phyloP scores from a whole-genome alignment of 164 flowering plant species.

The Litsea cubeba region DNA sequence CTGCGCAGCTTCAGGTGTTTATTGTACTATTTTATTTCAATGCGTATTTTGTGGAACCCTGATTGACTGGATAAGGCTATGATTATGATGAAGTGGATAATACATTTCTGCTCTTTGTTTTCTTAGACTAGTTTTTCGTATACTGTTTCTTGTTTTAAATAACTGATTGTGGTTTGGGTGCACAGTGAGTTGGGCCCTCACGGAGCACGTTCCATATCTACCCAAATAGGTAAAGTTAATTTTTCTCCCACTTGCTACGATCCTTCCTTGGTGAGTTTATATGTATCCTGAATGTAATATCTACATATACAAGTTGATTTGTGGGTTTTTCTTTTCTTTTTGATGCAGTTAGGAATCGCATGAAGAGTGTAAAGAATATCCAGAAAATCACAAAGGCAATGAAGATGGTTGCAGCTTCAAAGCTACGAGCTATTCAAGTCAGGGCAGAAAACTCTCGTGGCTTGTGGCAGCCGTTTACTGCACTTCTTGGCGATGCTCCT shows the following conservation, averaged over 20 bases:
- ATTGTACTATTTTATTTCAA: too few relatives aligned
- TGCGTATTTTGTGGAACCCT: too few relatives aligned
- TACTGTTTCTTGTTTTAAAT: background rate
- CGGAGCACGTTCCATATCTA: slow-evolving; percentile 79
- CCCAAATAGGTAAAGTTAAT: slow-evolving; percentile 69
- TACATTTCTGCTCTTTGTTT: too few relatives aligned
- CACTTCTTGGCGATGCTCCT: slow-evolving; percentile 89
- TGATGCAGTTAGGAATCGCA: slow-evolving; percentile 79
- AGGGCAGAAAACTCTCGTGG: slow-evolving; percentile 98
- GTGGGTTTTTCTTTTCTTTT: slow-evolving; percentile 1
- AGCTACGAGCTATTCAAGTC: slow-evolving; percentile 77
- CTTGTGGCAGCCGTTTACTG: slow-evolving; percentile 96
- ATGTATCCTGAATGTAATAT: background rate
- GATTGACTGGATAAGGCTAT: too few relatives aligned
- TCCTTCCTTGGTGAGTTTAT: slow-evolving; percentile 2
- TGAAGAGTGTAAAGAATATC: slow-evolving; percentile 96
- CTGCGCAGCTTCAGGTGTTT: too few relatives aligned
- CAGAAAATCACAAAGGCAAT: slow-evolving; percentile 99
- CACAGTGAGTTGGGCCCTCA: slow-evolving; percentile 56
- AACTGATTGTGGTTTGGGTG: slow-evolving; percentile 8
- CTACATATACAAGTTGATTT: background rate
- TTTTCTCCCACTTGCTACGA: background rate
- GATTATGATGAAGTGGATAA: too few relatives aligned
- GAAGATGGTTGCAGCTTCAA: slow-evolving; percentile 99
- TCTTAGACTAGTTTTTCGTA: background rate